Percentiles rank a stretch among this genome's conserved stretches.
Conservation (phyloP, 768 basidiomycete genomes). For the Rubroboletus satanas region DNA sequence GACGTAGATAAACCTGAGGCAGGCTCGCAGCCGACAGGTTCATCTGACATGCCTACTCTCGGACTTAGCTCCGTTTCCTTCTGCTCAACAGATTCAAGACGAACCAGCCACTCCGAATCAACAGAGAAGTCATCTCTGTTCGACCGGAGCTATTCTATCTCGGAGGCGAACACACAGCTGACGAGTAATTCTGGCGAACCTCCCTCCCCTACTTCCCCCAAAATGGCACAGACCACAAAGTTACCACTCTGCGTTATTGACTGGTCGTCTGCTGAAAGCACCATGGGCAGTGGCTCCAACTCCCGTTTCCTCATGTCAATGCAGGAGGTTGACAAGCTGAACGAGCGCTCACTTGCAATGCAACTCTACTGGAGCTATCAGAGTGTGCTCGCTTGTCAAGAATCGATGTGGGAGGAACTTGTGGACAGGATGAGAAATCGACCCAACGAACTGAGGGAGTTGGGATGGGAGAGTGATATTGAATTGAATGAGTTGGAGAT, state of each 20-base stretch:
- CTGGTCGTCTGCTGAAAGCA: slow-evolving; percentile 42
- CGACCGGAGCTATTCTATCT: slow-evolving; percentile 27
- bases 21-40: slow-evolving; percentile 9
- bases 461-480: slow-evolving; percentile 71
- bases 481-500: slow-evolving; percentile 55
- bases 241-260: slow-evolving; percentile 43
- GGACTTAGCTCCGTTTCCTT: slow-evolving; percentile 50
- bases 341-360: slow-evolving; percentile 64
- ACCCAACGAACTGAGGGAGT: slow-evolving; percentile 46
- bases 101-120: slow-evolving; percentile 30
- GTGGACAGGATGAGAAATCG: slow-evolving; percentile 58
- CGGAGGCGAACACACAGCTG: slow-evolving; percentile 21
- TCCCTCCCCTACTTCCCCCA: slow-evolving; percentile 17
- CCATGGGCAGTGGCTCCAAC: slow-evolving; percentile 31
- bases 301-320: slow-evolving; percentile 36
- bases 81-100: slow-evolving; percentile 43
- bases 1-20: slow-evolving; percentile 27
- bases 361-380: slow-evolving; percentile 65
- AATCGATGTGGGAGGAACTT: slow-evolving; percentile 76
- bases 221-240: slow-evolving; percentile 11
- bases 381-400: slow-evolving; percentile 59
- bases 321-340: slow-evolving; percentile 44
- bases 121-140: slow-evolving; percentile 34
- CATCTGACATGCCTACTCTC: slow-evolving; percentile 16
- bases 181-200: slow-evolving; percentile 21